Conservation (phyloP, 495 filamentous ascomycete genomes). For the Aspergillus nidulans region DNA sequence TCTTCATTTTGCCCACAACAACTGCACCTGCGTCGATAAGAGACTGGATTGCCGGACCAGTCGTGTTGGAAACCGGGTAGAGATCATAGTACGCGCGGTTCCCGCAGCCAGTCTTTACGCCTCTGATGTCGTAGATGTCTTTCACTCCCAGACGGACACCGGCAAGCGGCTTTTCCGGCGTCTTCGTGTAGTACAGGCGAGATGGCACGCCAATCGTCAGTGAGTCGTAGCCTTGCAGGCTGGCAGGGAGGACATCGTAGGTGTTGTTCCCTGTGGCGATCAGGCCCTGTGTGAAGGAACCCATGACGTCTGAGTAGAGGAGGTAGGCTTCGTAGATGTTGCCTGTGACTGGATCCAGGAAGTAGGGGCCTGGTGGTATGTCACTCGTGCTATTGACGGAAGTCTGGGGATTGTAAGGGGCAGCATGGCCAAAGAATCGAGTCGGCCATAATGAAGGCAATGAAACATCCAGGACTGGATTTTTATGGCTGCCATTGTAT, state of each 20-base stretch:
- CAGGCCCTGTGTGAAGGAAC: conserved; percentile 11
- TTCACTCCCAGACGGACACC: conserved; percentile 41
- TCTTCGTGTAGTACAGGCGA: conserved; percentile 34
- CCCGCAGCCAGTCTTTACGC: conserved; percentile 37
- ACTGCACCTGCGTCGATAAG: conserved; percentile 43
- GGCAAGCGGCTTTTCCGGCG: conserved; percentile 29
- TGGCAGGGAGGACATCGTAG: conserved; percentile 2
- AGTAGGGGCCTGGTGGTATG: conserved; percentile 10
- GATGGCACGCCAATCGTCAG: conserved; percentile 38
- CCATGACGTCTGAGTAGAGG: conserved; percentile 8
- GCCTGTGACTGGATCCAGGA: conserved; percentile 7
- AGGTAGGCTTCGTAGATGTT: conserved; percentile 5
- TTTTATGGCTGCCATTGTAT: neutral
- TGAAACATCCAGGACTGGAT: neutral
- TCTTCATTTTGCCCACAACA: conserved; percentile 46
- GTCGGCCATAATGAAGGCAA: neutral
- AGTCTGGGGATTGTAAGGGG: neutral
- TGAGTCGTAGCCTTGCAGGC: conserved; percentile 1
- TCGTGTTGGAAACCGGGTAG: conserved; percentile 28
- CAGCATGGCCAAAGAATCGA: neutral
- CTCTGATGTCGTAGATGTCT: conserved; percentile 42
- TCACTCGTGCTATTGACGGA: neutral
- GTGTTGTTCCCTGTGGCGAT: conserved; percentile 11
- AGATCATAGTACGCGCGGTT: conserved; percentile 38
- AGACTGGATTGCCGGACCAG: conserved; percentile 29